Evolutionary conservation across 2,329 filamentous ascomycete species (phyloP).

Genomic region (Purpureocillium lavendulum): DNA sequence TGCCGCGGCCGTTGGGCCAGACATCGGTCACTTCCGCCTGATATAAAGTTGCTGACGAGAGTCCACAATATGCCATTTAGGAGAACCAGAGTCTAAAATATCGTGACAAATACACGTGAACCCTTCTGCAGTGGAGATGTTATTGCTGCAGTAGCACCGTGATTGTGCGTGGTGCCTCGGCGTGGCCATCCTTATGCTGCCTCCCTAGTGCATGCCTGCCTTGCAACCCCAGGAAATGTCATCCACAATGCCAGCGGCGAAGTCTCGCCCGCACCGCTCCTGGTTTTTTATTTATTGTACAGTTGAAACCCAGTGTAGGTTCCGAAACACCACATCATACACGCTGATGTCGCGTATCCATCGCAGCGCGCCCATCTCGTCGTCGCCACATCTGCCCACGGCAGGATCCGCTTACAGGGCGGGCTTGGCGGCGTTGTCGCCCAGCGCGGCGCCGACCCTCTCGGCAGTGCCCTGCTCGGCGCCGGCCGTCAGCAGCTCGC

Average conservation of each 20-base stretch:
- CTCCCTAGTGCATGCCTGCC: too few species aligned
- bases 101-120: conserved; percentile 18
- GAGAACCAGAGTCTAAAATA: conserved; percentile 12
- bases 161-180: too few species aligned
- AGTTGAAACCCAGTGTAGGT: conserved; percentile 3
- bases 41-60: not conserved
- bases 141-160: conserved; percentile 5
- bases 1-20: too few species aligned
- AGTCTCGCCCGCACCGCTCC: too few species aligned
- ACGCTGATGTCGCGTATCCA: conserved; percentile 5
- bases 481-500: conserved; percentile 55
- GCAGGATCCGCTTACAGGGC: conserved; percentile 32
- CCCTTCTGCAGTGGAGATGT: conserved; percentile 18
- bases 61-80: conserved; percentile 11
- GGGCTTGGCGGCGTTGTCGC: conserved; percentile 35
- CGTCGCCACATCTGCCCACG: not conserved
- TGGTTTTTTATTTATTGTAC: conserved; percentile 17
- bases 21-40: too few species aligned
- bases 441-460: conserved; percentile 41
- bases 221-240: too few species aligned
- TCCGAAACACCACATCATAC: conserved; percentile 2
- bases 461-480: conserved; percentile 36
- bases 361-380: too few species aligned
- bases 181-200: too few species aligned
- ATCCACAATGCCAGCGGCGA: too few species aligned